phyloP scores from a whole-genome alignment of 371 early-diverging fungal species.

The Funneliformis caledonium region DNA sequence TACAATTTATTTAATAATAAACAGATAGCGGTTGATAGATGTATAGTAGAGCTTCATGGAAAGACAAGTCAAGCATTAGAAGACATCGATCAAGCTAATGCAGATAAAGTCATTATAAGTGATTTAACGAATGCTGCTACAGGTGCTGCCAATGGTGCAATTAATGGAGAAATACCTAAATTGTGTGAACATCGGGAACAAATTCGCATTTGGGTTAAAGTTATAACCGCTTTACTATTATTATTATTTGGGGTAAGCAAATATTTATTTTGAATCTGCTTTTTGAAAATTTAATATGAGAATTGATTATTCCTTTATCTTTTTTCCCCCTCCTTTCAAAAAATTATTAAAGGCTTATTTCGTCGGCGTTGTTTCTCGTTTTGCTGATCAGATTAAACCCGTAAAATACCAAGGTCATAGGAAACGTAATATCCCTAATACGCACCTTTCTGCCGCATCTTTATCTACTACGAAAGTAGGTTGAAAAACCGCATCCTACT shows the following conservation, averaged over 20 bases:
- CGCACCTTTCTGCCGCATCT: not conserved
- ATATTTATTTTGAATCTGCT: not conserved
- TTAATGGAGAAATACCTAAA: not conserved
- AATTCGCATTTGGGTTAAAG: not conserved
- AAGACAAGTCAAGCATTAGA: not conserved
- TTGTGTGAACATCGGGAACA: not conserved
- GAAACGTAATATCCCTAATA: not conserved
- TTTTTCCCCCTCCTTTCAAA: not conserved
- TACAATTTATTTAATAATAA: not conserved
- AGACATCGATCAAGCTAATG: not conserved
- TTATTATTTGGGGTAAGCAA: slow-evolving; percentile 10
- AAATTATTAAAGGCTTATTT: slow-evolving; percentile 1
- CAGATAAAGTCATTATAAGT: not conserved
- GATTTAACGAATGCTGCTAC: not conserved
- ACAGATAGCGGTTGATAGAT: slow-evolving; percentile 9
- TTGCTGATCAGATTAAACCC: not conserved
- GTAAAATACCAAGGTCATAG: too few relatives aligned
- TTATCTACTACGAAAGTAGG: not conserved
- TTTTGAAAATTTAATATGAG: not conserved
- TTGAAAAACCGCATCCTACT: too few relatives aligned
- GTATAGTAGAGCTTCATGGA: not conserved
- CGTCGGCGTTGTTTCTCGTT: not conserved
- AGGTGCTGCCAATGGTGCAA: too few relatives aligned
- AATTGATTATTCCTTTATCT: not conserved
- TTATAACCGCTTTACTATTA: not conserved